Evolutionary conservation across 176 grass and related monocot genomes (phyloP).

Genomic region (Otatea glauca): DNA sequence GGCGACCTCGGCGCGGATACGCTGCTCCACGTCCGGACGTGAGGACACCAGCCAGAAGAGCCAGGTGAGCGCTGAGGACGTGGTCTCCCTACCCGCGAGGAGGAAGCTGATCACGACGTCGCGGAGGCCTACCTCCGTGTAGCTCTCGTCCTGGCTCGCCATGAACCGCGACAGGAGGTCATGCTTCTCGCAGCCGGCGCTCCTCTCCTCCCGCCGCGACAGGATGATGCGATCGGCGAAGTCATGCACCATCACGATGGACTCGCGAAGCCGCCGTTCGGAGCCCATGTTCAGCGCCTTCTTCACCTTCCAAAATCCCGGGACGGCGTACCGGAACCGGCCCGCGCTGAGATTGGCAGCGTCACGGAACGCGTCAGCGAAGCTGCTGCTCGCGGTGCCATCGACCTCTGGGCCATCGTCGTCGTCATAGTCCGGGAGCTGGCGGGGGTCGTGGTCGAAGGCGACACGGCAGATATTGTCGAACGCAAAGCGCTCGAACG

Average conservation of each 20-base stretch:
- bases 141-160: conserved; percentile 43
- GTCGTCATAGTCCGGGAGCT: conserved; percentile 20
- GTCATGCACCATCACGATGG: conserved; percentile 56
- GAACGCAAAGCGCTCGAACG: conserved; percentile 70
- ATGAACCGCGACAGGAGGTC: conserved; percentile 73
- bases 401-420: not conserved
- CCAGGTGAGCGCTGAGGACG: conserved; percentile 71
- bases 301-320: conserved; percentile 56
- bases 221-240: conserved; percentile 62
- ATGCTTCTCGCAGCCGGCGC: conserved; percentile 37
- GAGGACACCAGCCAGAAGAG: conserved; percentile 87
- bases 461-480: conserved; percentile 77
- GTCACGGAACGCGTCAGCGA: conserved; percentile 68
- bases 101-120: conserved; percentile 82
- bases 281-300: conserved; percentile 62
- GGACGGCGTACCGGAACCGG: conserved; percentile 66
- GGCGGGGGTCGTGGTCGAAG: conserved; percentile 63
- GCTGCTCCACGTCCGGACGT: conserved; percentile 52
- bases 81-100: conserved; percentile 71
- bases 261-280: conserved; percentile 57
- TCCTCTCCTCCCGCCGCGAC: conserved; percentile 54
- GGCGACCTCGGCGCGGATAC: conserved; percentile 65
- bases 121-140: conserved; percentile 62
- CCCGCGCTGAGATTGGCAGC: conserved; percentile 59
- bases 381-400: not conserved